A percentile compares a stretch with the other conserved stretches of the same genome.
phyloP scores from a whole-genome alignment of 768 basidiomycete genomes.

The Strobilomyces echinocephalus region DNA sequence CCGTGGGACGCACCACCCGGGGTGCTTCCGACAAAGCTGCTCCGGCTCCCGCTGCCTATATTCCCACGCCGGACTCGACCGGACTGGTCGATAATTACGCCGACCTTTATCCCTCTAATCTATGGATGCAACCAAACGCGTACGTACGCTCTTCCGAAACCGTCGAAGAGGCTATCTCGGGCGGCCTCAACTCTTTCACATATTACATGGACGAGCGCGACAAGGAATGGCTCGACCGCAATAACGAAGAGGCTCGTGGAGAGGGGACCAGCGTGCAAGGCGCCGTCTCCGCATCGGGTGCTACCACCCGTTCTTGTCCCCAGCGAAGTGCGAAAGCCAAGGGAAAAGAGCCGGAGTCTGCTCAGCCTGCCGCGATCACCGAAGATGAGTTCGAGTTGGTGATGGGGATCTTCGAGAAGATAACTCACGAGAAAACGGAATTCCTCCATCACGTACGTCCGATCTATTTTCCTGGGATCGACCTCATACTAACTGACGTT shows the following conservation, averaged over 20 bases:
- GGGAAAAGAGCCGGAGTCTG: slow-evolving; percentile 75
- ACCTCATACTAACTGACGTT: background rate
- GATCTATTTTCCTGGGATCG: background rate
- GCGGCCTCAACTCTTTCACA: slow-evolving; percentile 69
- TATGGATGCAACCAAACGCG: slow-evolving; percentile 73
- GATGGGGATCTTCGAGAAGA: slow-evolving; percentile 91
- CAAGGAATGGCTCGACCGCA: slow-evolving; percentile 89
- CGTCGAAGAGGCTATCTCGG: slow-evolving; percentile 67
- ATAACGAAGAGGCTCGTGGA: slow-evolving; percentile 80
- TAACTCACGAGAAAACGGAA: slow-evolving; percentile 85
- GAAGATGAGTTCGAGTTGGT: slow-evolving; percentile 95
- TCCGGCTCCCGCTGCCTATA: slow-evolving; percentile 58
- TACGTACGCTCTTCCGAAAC: slow-evolving; percentile 83
- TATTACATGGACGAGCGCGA: slow-evolving; percentile 98
- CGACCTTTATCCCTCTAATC: slow-evolving; percentile 61
- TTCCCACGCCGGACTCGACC: slow-evolving; percentile 90
- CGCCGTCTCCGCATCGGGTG: slow-evolving; percentile 48
- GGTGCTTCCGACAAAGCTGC: slow-evolving; percentile 29
- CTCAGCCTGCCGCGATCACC: slow-evolving; percentile 59
- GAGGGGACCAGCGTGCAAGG: slow-evolving; percentile 82
- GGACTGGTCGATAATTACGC: slow-evolving; percentile 76
- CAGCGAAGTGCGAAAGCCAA: slow-evolving; percentile 71
- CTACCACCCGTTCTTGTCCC: slow-evolving; percentile 51
- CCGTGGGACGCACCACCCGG: slow-evolving; percentile 34
- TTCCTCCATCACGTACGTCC: slow-evolving; percentile 81